Evolutionary conservation across 106 monocot genomes (phyloP), one percentile per base, ranked within the genome.

Genomic region (Platanthera zijinensis): DNA sequence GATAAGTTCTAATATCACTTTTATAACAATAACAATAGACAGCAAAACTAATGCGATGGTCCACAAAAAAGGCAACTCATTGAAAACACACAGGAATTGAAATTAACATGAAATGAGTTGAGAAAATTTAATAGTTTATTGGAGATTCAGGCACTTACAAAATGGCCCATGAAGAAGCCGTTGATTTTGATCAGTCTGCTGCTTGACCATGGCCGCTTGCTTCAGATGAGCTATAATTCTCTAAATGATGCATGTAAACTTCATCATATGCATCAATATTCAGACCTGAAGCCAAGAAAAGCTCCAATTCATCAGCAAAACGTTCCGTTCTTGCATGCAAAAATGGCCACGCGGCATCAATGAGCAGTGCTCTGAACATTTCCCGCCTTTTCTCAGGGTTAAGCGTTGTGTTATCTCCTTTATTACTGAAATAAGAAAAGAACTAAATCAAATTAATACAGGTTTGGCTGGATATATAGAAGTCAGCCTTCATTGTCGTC

Each of bases 251-350:
- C 82, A 90, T 80, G 80, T 78, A 92, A 48, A 85, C 77, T 80
- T 73, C 75, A 77, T 94, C 94, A 76, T 94, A 99, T 17, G 97
- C 97, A 73, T 89, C 84, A 39, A 94, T 84, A 32, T 74, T 99
- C 46, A 94, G 69, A 67, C 89, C 86, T 63, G 87, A 89, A 73
- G 83, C 89, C 21, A 99, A 81, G 71, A 99, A 99, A 32, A 89
- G 69, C 77, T 94, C 97, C 21, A 94, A 39, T 77, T 94, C 92
- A 67, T 80, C 72, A 10, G 90, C 72, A 72, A 94, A 99, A 1
- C 84, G 78, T 10, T 85, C 85, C 8, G 90, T 84, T 66, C 50
- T 66, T 67, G 62, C 85, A 0, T 66, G 73, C 4, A 99, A 17
- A 81, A 94, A 94, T 47, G 91, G 87, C 71, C 68, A 80, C 5